A percentile compares a stretch with the other conserved stretches of the same genome.
Conservation (phyloP, 306 rosid genomes). For the Macrotyloma uniflorum region DNA sequence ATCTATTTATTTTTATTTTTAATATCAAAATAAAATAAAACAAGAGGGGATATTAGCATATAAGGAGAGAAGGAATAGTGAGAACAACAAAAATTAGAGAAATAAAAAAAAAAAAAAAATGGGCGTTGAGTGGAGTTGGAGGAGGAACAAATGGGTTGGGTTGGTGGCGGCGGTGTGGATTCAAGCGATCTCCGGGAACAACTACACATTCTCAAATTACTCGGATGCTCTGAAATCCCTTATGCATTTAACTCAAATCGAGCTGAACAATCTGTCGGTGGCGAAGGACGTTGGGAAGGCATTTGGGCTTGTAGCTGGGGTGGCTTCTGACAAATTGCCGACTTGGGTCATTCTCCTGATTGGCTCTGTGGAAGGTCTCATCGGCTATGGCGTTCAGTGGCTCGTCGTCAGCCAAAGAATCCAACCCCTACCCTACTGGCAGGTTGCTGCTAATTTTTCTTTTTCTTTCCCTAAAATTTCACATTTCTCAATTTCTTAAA, state of each 20-base stretch:
- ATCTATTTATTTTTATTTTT: too few relatives aligned
- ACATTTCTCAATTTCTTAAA: background rate
- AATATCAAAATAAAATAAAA: too few relatives aligned
- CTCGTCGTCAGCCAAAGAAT: constrained; percentile 77
- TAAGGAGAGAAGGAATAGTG: too few relatives aligned
- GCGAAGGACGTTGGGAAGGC: constrained; percentile 92
- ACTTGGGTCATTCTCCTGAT: constrained; percentile 78
- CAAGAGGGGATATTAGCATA: too few relatives aligned
- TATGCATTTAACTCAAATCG: constrained; percentile 72
- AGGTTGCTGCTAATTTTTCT: constrained; percentile 37
- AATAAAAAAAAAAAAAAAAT: too few relatives aligned
- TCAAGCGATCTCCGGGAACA: constrained; percentile 91
- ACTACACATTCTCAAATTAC: constrained; percentile 93
- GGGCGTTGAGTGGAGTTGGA: constrained; percentile 35
- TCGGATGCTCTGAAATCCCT: constrained; percentile 80
- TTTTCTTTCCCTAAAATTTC: background rate
- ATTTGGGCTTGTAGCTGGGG: constrained; percentile 76
- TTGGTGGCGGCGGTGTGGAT: constrained; percentile 91
- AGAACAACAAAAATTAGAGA: too few relatives aligned
- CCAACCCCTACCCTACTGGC: constrained; percentile 80
- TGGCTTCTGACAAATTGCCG: constrained; percentile 72
- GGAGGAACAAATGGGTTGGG: constrained; percentile 75
- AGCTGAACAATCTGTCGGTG: constrained; percentile 85
- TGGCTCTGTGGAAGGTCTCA: constrained; percentile 73
- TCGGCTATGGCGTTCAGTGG: constrained; percentile 91